Evolutionary conservation across 176 grass and related monocot genomes (phyloP), one percentile per base, ranked within the genome.

Genomic region (Oropetium thomaeum): DNA sequence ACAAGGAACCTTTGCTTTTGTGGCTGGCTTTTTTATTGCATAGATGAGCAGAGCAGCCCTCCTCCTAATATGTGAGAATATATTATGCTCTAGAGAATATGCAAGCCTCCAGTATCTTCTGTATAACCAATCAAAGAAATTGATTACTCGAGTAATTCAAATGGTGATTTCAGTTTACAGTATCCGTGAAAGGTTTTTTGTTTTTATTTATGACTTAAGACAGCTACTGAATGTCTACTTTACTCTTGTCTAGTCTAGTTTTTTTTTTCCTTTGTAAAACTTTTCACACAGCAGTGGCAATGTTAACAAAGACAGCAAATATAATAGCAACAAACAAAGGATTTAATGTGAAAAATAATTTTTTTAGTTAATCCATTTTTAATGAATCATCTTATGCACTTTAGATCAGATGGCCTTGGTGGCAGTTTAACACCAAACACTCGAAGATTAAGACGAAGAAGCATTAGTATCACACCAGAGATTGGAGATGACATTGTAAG

Each of bases 401-500:
- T 92, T 87, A 99, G 96, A 80, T 99, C 89, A 53, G 96, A 95
- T 86, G 87, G 89, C 68, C 80, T 84, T 32, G 75, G 69, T 79
- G 89, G 87, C 69, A 75, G 82, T 70, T 80, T 73, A 70, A 90
- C 84, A 80, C 83, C 86, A 86, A 79, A 82, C 67, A 19, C 81
- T 84, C 89, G 87, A 79, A 90, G 96, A 83, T 89, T 98, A 83
- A 84, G 92, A 77, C 69, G 87, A 84, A 89, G 96, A 92, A 99
- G 92, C 76, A 95, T 95, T 79, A 99, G 96, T 69, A 99, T 99
- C 55, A 99, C 96, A 61, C 96, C 96, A 67, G 96, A 99, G 87
- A 95, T 99, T 80, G 84, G 96, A 62, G 96, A 99, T 84, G 92
- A 99, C 73, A 99, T 99, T 67, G 96, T 88, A 82, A 95, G 96